Percentiles rank a stretch among this genome's conserved stretches.
Evolutionary conservation across 2,329 filamentous ascomycete species (phyloP).

Genomic region (Colletotrichum plurivorum): DNA sequence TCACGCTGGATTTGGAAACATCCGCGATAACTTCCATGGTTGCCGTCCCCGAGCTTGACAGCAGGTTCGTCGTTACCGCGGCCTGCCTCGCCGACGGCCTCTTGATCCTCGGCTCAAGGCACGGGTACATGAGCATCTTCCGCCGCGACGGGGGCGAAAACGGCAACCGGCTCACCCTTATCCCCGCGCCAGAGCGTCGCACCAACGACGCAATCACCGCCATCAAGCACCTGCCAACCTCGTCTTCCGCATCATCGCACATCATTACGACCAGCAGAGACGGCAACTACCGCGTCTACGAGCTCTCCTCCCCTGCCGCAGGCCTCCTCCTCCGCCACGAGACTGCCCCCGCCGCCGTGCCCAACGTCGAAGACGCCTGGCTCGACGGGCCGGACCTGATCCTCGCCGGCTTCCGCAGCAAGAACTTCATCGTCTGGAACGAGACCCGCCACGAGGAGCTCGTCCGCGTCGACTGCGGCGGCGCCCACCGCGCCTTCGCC

Average conservation of each 20-base stretch:
- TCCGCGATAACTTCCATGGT: constrained; percentile 47
- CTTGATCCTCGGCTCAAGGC: constrained; percentile 69
- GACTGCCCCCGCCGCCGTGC: constrained; percentile 78
- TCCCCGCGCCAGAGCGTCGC: constrained; percentile 56
- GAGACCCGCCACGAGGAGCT: constrained; percentile 79
- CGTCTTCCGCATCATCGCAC: constrained; percentile 49
- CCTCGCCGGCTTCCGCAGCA: constrained; percentile 86
- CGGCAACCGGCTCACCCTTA: constrained; percentile 46
- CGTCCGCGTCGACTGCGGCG: constrained; percentile 84
- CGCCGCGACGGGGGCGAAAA: constrained; percentile 43
- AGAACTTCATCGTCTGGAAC: constrained; percentile 86
- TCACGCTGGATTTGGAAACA: constrained; percentile 55
- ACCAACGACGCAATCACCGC: constrained; percentile 77
- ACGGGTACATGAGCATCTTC: constrained; percentile 62
- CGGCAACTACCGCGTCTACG: constrained; percentile 79
- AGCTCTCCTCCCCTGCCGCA: constrained; percentile 53
- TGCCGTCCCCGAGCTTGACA: constrained; percentile 57
- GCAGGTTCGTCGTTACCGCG: constrained; percentile 64
- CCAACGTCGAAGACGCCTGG: constrained; percentile 81
- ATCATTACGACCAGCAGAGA: constrained; percentile 84
- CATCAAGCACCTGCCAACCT: constrained; percentile 64
- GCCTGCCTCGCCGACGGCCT: constrained; percentile 56
- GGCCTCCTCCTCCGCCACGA: constrained; percentile 76
- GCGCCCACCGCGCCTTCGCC: constrained; percentile 85
- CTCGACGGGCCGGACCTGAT: constrained; percentile 72